phyloP scores from a whole-genome alignment of 495 filamentous ascomycete genomes.

The Neurospora pannonica region DNA sequence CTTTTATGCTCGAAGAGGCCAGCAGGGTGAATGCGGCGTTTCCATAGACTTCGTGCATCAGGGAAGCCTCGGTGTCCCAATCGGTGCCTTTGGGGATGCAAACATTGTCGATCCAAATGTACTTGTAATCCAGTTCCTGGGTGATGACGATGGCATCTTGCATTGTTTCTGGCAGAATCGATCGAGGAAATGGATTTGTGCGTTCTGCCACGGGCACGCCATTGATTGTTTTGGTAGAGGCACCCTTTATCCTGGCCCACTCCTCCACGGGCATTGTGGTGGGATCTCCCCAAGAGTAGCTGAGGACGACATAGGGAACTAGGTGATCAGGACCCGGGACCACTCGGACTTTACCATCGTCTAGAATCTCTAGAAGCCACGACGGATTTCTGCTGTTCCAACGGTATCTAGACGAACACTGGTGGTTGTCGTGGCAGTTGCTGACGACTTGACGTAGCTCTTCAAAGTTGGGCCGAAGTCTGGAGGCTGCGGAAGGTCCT shows the following conservation, averaged over 20 bases:
- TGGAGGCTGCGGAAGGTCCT: neutral
- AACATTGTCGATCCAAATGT: constrained; percentile 26
- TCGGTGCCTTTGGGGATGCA: constrained; percentile 26
- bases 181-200: constrained; percentile 9
- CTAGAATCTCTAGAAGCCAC: constrained; percentile 23
- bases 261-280: constrained; percentile 16
- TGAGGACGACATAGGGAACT: constrained; percentile 24
- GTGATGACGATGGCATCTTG: constrained; percentile 19
- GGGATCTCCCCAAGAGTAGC: constrained; percentile 26
- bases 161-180: constrained; percentile 17
- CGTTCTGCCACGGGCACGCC: constrained; percentile 17
- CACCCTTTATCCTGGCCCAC: constrained; percentile 22
- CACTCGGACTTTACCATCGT: constrained; percentile 7
- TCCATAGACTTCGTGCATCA: constrained; percentile 27
- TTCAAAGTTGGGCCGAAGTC: constrained; percentile 13
- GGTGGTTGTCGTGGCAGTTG: constrained; percentile 19
- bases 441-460: constrained; percentile 13
- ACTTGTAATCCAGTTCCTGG: constrained; percentile 9
- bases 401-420: constrained; percentile 20
- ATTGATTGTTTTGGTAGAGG: constrained; percentile 18
- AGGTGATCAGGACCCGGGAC: constrained; percentile 4
- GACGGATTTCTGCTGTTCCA: constrained; percentile 23
- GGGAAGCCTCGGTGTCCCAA: constrained; percentile 22
- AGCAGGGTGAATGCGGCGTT: constrained; percentile 24
- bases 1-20: constrained; percentile 22